Evolutionary conservation across 805 yeast species (phyloP).

Genomic region (Saccharomycopsis javanensis): DNA sequence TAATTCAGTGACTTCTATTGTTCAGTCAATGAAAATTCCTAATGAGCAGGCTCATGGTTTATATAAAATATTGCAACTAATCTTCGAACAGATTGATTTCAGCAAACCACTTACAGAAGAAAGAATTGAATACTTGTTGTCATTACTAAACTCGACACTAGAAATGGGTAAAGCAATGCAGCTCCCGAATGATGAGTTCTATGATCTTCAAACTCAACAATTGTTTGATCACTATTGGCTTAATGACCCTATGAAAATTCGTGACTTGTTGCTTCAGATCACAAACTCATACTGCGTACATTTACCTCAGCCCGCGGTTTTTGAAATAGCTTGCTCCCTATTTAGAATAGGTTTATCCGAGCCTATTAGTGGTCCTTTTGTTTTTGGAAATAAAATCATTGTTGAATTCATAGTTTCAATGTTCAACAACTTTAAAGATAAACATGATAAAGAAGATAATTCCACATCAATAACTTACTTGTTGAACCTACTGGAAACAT

Average conservation of each 20-base stretch:
- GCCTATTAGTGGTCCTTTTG: conserved; percentile 55
- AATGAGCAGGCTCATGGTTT: conserved; percentile 32
- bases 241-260: conserved; percentile 38
- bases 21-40: conserved; percentile 45
- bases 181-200: conserved; percentile 41
- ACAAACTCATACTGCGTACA: conserved; percentile 8
- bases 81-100: conserved; percentile 21
- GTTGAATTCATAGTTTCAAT: conserved; percentile 33
- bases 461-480: conserved; percentile 23
- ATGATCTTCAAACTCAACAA: conserved; percentile 23
- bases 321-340: conserved; percentile 52
- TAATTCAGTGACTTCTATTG: conserved; percentile 52
- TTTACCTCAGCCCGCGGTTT: neutral
- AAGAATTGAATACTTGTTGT: conserved; percentile 36
- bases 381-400: conserved; percentile 34
- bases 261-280: conserved; percentile 29
- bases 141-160: conserved; percentile 53
- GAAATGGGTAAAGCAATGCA: conserved; percentile 65
- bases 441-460: neutral
- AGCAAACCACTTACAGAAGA: conserved; percentile 10
- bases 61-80: conserved; percentile 26
- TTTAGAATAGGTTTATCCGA: conserved; percentile 60
- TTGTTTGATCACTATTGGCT: conserved; percentile 37
- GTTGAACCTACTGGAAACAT: conserved; percentile 26
- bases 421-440: conserved; percentile 5